A percentile compares a stretch with the other conserved stretches of the same genome.
These are phyloP conservation scores for Nematocida minor DNA, from an alignment of 371 early-diverging fungal species.

Conservation along the genomic window DNA sequence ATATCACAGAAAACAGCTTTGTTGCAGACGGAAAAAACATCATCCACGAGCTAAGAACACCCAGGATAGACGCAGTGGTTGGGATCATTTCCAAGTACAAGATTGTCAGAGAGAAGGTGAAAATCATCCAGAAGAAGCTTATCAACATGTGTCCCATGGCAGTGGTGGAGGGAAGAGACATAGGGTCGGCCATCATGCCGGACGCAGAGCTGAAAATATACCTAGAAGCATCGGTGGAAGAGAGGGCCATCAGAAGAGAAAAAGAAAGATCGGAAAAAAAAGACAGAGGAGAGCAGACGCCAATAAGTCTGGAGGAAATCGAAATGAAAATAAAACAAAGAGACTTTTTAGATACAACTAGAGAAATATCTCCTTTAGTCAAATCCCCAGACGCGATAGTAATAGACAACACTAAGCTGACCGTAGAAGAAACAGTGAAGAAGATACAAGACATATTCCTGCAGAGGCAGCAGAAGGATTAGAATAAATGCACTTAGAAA, in stretches of 20 bases:
- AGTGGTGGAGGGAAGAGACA: constrained; percentile 86
- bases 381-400: constrained; percentile 74
- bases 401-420: constrained; percentile 72
- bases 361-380: constrained; percentile 72
- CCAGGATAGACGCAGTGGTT: constrained; percentile 69
- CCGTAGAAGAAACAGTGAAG: constrained; percentile 72
- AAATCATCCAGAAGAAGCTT: constrained; percentile 67
- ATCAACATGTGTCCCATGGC: constrained; percentile 67
- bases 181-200: constrained; percentile 78
- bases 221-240: constrained; percentile 70
- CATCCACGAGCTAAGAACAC: constrained; percentile 68
- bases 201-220: constrained; percentile 80
- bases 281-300: constrained; percentile 60
- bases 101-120: constrained; percentile 68
- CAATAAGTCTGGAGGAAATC: constrained; percentile 45
- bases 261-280: constrained; percentile 52
- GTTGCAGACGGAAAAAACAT: constrained; percentile 70
- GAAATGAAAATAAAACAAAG: constrained; percentile 64
- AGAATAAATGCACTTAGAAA: constrained; percentile 35
- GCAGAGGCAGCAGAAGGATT: constrained; percentile 60
- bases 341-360: constrained; percentile 72
- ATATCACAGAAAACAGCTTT: constrained; percentile 55
- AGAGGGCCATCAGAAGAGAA: constrained; percentile 72
- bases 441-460: constrained; percentile 65
- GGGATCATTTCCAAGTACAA: constrained; percentile 70